These are phyloP conservation scores for Pythium myriotylum DNA, from an alignment of 352 stramenopile species.

Conservation along the genomic window DNA sequence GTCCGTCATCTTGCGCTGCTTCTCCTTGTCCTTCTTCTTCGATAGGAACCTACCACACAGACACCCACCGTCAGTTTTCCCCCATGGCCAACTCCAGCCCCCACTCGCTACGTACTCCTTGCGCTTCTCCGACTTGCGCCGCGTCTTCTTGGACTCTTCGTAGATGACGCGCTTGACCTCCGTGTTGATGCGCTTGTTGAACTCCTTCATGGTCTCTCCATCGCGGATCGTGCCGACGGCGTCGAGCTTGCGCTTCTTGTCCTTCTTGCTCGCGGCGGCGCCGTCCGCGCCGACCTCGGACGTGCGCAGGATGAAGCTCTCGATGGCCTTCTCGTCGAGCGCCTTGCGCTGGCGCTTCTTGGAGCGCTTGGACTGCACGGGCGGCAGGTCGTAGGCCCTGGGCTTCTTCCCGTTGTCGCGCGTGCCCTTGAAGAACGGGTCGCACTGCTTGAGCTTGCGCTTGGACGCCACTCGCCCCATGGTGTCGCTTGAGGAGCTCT, in stretches of 20 bases:
- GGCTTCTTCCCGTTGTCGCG: slow-evolving; percentile 71
- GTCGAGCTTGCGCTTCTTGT: slow-evolving; percentile 55
- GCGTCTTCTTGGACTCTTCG: slow-evolving; percentile 78
- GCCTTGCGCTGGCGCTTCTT: slow-evolving; percentile 82
- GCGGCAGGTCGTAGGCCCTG: slow-evolving; percentile 68
- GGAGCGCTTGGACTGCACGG: slow-evolving; percentile 69
- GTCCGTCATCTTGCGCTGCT: slow-evolving; percentile 75
- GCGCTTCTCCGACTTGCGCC: slow-evolving; percentile 73
- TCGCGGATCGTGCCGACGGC: slow-evolving; percentile 55
- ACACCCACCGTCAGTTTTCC: too few species aligned
- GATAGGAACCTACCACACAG: slow-evolving; percentile 46
- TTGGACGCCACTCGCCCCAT: slow-evolving; percentile 78
- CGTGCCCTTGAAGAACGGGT: slow-evolving; percentile 87
- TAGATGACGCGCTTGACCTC: slow-evolving; percentile 87
- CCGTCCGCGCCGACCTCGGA: slow-evolving; percentile 41
- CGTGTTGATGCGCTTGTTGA: slow-evolving; percentile 83
- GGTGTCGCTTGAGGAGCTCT: background rate
- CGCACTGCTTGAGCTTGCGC: slow-evolving; percentile 86
- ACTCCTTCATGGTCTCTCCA: slow-evolving; percentile 79
- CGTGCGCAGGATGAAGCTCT: slow-evolving; percentile 63
- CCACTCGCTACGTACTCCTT: slow-evolving; percentile 43
- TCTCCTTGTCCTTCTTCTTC: slow-evolving; percentile 84
- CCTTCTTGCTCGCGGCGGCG: slow-evolving; percentile 22
- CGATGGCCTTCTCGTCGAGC: slow-evolving; percentile 59
- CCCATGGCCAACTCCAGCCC: background rate